A percentile compares a stretch with the other conserved stretches of the same genome.
Conservation (phyloP, 1,139 yeast genomes). For the Pichia terricola region DNA sequence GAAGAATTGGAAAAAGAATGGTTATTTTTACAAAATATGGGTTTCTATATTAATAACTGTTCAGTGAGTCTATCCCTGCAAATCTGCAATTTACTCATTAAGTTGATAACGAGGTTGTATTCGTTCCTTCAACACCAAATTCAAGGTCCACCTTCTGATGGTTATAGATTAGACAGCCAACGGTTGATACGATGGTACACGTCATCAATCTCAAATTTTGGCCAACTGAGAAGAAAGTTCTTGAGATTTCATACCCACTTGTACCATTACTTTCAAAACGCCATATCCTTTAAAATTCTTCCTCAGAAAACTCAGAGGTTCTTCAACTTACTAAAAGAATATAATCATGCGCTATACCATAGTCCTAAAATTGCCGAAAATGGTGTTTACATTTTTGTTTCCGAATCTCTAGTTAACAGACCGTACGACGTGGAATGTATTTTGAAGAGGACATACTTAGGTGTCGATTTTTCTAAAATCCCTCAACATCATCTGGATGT, state of each 20-base stretch:
- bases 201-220: conserved; percentile 76
- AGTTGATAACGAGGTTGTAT: conserved; percentile 59
- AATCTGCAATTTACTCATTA: conserved; percentile 54
- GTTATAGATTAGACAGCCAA: conserved; percentile 31
- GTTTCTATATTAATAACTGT: conserved; percentile 73
- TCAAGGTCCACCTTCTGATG: conserved; percentile 47
- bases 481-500: conserved; percentile 24
- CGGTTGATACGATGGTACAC: conserved; percentile 75
- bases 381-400: conserved; percentile 69
- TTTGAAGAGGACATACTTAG: conserved; percentile 24
- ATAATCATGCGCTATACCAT: conserved; percentile 72
- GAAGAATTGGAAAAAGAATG: conserved; percentile 79
- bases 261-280: conserved; percentile 66
- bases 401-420: conserved; percentile 39
- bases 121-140: conserved; percentile 68
- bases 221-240: conserved; percentile 76
- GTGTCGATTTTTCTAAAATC: conserved; percentile 23
- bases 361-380: conserved; percentile 48
- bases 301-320: conserved; percentile 45
- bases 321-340: conserved; percentile 46
- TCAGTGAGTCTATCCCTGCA: conserved; percentile 77
- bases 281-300: conserved; percentile 59
- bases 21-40: conserved; percentile 65
- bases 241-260: conserved; percentile 61
- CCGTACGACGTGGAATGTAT: conserved; percentile 30